Evolutionary conservation across 345 rosid genomes (phyloP), one percentile per base, ranked within the genome.

Genomic region (Dipteronia sinensis): DNA sequence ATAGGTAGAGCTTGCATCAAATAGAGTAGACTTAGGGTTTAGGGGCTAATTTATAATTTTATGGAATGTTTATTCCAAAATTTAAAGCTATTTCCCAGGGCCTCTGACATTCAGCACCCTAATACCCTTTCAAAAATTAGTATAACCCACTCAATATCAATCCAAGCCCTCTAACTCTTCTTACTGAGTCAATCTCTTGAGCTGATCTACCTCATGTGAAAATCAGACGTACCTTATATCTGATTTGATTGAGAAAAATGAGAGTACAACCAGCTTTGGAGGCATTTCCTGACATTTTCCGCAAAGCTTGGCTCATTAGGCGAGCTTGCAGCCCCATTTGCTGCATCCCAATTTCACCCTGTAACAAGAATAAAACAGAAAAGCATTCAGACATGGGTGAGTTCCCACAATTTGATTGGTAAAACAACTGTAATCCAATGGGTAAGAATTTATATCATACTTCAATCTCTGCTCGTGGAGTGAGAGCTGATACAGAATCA

Each of bases 261-360:
- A 95, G 92, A 16, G 98, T 95, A 74, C 98, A 95, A 55, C 98
- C 92, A 89, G 99, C 99, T 89, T 95, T 95, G n/a, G 99, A 95
- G 72, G 98, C 98, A 80, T 95, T 95, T 85, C 99, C 99, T 47
- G 99, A 93, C 99, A 95, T 95, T 87, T 93, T 95, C 78, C 97
- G 98, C 84, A 95, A 81, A 77, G 99, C 99, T 88, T 95, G 99
- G 85, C 99, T 95, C 98, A 95, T 95, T 46, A 93, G 94, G 46
- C 99, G 98, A 42, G 99, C 99, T 87, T 95, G 99, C 87, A 93
- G 81, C 6, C 99, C 99, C 87, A 95, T 95, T 86, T 95, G 98
- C 87, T 93, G 99, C 99, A 93, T 95, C 79, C 99, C 99, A 61
- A 95, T 95, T 88, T 95, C 99, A 77, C 99, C 99, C 98, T 93